Base-by-base conservation (phyloP, 2,329 filamentous ascomycete species). In the Davidsoniella eucalypti region DNA sequence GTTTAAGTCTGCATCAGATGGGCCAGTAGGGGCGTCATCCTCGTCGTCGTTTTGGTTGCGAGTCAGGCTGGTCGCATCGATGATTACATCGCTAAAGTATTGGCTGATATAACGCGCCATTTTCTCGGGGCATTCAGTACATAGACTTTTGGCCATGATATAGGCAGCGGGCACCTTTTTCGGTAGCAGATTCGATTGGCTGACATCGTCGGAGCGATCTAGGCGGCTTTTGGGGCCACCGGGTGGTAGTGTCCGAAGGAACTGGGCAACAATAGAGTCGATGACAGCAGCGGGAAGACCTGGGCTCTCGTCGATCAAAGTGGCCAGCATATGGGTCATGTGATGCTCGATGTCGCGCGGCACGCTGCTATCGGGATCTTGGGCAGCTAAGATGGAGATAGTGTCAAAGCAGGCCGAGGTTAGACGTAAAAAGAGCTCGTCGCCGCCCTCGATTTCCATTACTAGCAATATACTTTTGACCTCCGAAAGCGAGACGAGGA, bases 61-160 rank as follows among this genome's bases (percentile, higher is more conserved):
- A 50, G 72, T 69, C 43, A 76, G 72, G 10, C 69, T 76, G 37
- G 80, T 87, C 3, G 87, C 84, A 60, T 95, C 87, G 54, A 96
- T 80, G 52, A 98, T 93, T 47, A 96, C 87, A 51, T 94, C 87
- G 64, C 87, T 94, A 63, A 98, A 98, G 63, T 96, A 98, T 60
- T 94, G 87, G 57, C 87, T 90, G 51, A 96, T 82, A 57, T 93
- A 87, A 54, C 87, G 82, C 1, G 87, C 82, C 90, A 98, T 95
- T 65, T 93, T 93, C 57, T 95, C 90, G 1, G 85, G 79, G 57
- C 82, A 93, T 16, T 76, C 76, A 59, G 87, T 92, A 68, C 92
- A 98, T 42, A 98, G 81, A 2, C 84, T 85, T 65, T 93, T 94
- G 18, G 92, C 90, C 84, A 96, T 94, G 61, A 92, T 83, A 67